phyloP scores from a whole-genome alignment of 2,329 filamentous ascomycete species.

The Sclerotinia borealis region DNA sequence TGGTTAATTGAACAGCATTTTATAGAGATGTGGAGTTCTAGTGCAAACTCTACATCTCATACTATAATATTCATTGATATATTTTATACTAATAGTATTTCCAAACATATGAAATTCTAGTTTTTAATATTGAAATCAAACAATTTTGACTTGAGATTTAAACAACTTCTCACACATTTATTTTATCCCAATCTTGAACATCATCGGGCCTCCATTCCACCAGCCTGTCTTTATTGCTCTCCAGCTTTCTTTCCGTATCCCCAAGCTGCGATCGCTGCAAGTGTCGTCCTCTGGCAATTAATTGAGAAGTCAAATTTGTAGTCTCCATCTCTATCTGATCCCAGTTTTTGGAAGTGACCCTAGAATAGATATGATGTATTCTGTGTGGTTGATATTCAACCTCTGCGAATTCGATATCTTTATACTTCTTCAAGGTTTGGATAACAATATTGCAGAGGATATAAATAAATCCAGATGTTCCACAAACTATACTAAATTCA shows the following conservation, averaged over 20 bases:
- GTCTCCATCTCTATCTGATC: background rate
- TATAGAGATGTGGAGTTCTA: background rate
- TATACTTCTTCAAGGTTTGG: background rate
- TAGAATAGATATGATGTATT: background rate
- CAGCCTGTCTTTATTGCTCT: background rate
- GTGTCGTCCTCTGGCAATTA: background rate
- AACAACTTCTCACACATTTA: background rate
- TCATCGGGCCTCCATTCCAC: background rate
- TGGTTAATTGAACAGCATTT: background rate
- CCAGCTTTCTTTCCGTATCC: background rate
- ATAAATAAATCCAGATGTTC: background rate
- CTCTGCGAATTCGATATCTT: background rate
- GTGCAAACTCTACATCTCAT: too few species aligned
- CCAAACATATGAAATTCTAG: background rate
- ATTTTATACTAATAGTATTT: background rate
- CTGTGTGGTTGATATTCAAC: background rate
- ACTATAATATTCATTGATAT: too few species aligned
- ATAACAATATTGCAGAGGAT: background rate
- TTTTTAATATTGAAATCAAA: too few species aligned
- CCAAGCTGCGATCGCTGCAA: background rate
- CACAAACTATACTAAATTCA: background rate
- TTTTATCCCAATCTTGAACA: background rate
- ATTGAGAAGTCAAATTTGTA: background rate
- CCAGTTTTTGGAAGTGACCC: background rate
- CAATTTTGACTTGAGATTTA: background rate